Base-by-base conservation (phyloP, 148 eudicot genomes). In the Vaccinium darrowii region DNA sequence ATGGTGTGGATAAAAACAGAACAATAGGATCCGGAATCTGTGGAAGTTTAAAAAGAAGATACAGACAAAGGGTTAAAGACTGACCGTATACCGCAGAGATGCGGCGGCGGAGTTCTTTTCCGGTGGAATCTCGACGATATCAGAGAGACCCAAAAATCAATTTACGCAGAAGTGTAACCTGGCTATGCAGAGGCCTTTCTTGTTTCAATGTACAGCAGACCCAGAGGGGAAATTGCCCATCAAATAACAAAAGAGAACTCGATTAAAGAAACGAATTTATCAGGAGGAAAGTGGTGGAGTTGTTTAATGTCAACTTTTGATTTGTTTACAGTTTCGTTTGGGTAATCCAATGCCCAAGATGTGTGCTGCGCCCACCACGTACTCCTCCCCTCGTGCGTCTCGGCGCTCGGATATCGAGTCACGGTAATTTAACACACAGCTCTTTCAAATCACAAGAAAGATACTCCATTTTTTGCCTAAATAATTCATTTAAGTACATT, bases 361-460 rank as follows among this genome's bases (percentile, higher is more conserved):
- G 25, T 23, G 72, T 72, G 87, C 84, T 80, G 84, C 87, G 18
- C 75, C 84, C 80, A 81, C 83, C 87, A 85, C 87, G 84, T 73
- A 43, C 33, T 52, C 27, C 30, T 5, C 11, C 50, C 80, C 57
- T 50, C 80, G 58, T 77, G 33, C 11, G 11, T 77, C 60, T 77
- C 50, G 80, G 80, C 77, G 19, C 77, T 73, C 77, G 79, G 12
- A 2, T 9, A 49, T 39, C 19, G 21, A 39, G 69, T n/a, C 25
- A 63, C 7, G 23, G 8, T 57, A 15, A 56, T 57, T 57, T 73
- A 25, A 67, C 30, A 67, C 39, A 25, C 13, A 3, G 25, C 10
- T 15, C 36, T 14, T 67, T 12, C 60, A 43, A 43, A 43, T 43
- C 47, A 43, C 47, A 43, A 43, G 47, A 43, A 43, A 43, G 7